Conservation (phyloP, 805 yeast species). For the Lachancea fermentati region DNA sequence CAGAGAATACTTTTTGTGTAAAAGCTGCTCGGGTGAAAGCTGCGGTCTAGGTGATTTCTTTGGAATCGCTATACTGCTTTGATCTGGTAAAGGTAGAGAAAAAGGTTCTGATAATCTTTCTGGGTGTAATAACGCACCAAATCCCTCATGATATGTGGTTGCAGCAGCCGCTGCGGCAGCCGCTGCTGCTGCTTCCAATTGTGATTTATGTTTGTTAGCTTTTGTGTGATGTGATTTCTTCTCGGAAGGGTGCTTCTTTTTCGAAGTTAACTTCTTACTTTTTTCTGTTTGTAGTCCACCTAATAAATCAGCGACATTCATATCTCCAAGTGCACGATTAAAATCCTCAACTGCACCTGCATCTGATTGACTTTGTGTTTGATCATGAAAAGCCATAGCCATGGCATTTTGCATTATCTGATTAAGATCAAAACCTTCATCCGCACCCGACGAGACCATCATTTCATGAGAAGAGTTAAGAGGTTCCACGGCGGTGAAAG, state of each 20-base stretch:
- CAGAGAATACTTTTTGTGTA: slow-evolving; percentile 18
- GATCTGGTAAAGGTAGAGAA: background rate
- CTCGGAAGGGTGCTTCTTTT: slow-evolving; percentile 16
- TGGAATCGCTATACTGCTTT: background rate
- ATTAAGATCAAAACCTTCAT: slow-evolving; percentile 56
- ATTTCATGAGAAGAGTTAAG: background rate
- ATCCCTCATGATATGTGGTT: background rate
- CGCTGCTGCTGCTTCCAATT: slow-evolving; percentile 2
- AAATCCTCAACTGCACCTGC: slow-evolving; percentile 25
- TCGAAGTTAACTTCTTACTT: slow-evolving; percentile 25
- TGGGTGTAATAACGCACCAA: background rate
- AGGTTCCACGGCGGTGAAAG: background rate
- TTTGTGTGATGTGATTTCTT: slow-evolving; percentile 2
- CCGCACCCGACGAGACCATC: slow-evolving; percentile 15
- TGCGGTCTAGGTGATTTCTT: slow-evolving; percentile 4
- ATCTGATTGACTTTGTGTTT: slow-evolving; percentile 14
- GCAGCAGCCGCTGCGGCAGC: slow-evolving; percentile 1
- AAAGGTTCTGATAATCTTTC: background rate
- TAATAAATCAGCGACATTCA: slow-evolving; percentile 17
- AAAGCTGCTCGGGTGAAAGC: slow-evolving; percentile 11
- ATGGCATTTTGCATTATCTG: slow-evolving; percentile 73
- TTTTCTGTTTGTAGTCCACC: slow-evolving; percentile 16
- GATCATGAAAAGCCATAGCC: slow-evolving; percentile 68
- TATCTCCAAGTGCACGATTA: slow-evolving; percentile 23
- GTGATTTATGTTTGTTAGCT: slow-evolving; percentile 1